Conservation (phyloP, 768 basidiomycete genomes). For the Pseudohyphozyma bogoriensis region DNA sequence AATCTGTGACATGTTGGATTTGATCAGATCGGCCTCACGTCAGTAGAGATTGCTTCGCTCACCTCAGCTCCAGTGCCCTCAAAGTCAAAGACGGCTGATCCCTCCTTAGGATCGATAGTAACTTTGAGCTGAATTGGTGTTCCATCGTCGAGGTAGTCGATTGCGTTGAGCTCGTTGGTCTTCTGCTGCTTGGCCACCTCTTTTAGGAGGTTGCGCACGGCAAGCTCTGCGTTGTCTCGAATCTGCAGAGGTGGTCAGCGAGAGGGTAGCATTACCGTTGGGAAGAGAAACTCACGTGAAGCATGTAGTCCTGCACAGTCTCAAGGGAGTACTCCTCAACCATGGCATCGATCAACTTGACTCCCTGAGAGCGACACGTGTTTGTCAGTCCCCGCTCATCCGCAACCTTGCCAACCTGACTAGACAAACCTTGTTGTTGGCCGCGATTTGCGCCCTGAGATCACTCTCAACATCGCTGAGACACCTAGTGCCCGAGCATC, state of each 20-base stretch:
- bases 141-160: constrained; percentile 81
- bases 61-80: constrained; percentile 40
- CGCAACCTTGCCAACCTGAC: constrained; percentile 62
- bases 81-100: constrained; percentile 79
- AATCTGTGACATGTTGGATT: no score
- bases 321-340: constrained; percentile 74
- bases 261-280: background rate
- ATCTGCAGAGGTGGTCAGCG: constrained; percentile 46
- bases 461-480: constrained; percentile 85
- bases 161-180: constrained; percentile 53
- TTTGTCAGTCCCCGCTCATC: background rate
- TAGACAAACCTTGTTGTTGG: constrained; percentile 76
- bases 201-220: constrained; percentile 69
- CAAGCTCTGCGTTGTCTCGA: constrained; percentile 73
- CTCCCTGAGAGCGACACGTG: constrained; percentile 5
- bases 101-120: constrained; percentile 60
- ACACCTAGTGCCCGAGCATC: constrained; percentile 77
- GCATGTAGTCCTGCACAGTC: constrained; percentile 55
- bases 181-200: constrained; percentile 63
- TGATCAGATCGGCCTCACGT: background rate
- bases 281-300: constrained; percentile 45
- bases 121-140: constrained; percentile 60
- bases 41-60: constrained; percentile 43
- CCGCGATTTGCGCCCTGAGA: constrained; percentile 86
- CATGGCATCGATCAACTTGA: constrained; percentile 40